Evolutionary conservation across 2,329 filamentous ascomycete species (phyloP), one percentile per base, ranked within the genome.

Genomic region (Microdochium paspali): DNA sequence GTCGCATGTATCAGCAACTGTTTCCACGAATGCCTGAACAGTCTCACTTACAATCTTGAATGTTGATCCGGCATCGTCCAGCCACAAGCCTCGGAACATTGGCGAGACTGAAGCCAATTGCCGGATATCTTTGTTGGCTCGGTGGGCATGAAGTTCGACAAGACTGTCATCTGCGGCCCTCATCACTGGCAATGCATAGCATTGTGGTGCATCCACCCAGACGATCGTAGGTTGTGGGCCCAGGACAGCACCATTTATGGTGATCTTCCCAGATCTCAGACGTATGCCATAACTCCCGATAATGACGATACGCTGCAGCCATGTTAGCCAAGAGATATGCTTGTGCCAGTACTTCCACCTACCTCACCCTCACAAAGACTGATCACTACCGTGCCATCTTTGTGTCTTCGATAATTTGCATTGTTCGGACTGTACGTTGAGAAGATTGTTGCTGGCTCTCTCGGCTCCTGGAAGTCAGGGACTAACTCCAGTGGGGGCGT

Each of bases 161-260:
- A 59, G 62, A 0, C 71, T 70, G 10, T 72, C 62, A 43, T 77
- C 70, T 0, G 66, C 57, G 40, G 74, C 80, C 44, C 78, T 67
- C 28, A 91, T 71, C 1, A 84, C 77, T 1, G 84, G 85, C 1
- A 91, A 63, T 1, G 86, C 80, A 58, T 88, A 80, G 31, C 82
- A 87, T 39, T 77, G 74, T 1, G 85, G 79, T 15, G 85, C 83
- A 60, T 79, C 80, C 15, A 87, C 71, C 69, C 77, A 81, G 52
- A 76, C 68, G 5, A 68, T 58, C 1, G 56, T 61, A 24, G 72
- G 65, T 0, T 72, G 69, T 1, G 74, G 60, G 10, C 68, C 67
- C 3, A 91, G 60, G 6, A 72, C 76, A 6, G 85, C 80, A 15
- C 87, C 85, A 13, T 80, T 75, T 24, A 91, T 62, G 1, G 77